phyloP scores from a whole-genome alignment of 441 rosid genomes.

The Populus hybrid region DNA sequence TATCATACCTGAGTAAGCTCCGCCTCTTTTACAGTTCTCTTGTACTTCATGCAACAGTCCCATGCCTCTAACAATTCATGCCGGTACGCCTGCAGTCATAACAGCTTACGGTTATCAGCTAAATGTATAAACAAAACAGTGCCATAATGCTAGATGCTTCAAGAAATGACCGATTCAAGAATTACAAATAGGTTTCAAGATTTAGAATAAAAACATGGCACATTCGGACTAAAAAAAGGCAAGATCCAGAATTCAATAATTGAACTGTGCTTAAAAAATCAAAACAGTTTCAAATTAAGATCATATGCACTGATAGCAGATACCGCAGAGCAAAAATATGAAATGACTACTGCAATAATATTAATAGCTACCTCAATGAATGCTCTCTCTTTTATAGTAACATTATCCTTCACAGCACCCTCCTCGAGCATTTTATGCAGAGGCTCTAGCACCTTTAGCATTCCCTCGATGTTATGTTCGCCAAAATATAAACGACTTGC shows the following conservation, averaged over 20 bases:
- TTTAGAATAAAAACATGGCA: slow-evolving; percentile 2
- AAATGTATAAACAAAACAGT: neutral
- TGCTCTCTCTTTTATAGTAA: slow-evolving; percentile 87
- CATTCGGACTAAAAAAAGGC: neutral
- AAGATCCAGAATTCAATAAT: slow-evolving; percentile 1
- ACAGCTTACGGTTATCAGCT: slow-evolving; percentile 1
- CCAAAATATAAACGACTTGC: slow-evolving; percentile 99
- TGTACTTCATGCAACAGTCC: slow-evolving; percentile 91
- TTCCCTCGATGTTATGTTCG: slow-evolving; percentile 97
- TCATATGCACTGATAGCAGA: neutral
- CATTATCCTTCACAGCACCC: slow-evolving; percentile 74
- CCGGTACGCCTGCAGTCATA: slow-evolving; percentile 68
- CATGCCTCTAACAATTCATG: slow-evolving; percentile 91
- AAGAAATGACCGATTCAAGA: neutral
- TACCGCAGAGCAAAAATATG: neutral
- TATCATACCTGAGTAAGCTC: slow-evolving; percentile 90
- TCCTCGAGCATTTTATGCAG: slow-evolving; percentile 91
- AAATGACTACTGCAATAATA: neutral
- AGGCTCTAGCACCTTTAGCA: slow-evolving; percentile 96
- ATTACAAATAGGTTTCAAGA: neutral
- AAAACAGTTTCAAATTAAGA: slow-evolving; percentile 4
- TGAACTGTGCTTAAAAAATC: neutral
- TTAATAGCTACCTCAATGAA: slow-evolving; percentile 77
- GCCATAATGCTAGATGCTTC: neutral
- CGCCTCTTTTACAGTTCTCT: slow-evolving; percentile 90